Evolutionary conservation across 495 filamentous ascomycete species (phyloP).

Genomic region (Penicillium chermesinum): DNA sequence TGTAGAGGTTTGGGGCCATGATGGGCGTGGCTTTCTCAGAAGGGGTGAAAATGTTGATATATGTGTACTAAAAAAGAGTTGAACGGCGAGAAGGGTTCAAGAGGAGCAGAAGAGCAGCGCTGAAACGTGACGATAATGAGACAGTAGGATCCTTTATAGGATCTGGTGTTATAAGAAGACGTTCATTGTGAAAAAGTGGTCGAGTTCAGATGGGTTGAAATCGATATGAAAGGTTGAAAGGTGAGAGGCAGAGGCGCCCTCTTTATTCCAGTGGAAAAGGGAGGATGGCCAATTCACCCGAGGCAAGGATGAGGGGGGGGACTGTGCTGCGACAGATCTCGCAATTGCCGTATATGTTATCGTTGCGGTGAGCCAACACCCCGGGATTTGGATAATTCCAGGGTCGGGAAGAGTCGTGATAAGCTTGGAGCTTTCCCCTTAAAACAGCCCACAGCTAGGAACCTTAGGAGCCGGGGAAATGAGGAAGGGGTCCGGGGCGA

Average conservation of each 20-base stretch:
- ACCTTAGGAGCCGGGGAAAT: slow-evolving; percentile 2
- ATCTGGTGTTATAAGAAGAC: slow-evolving; percentile 30
- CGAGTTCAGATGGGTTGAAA: slow-evolving; percentile 2
- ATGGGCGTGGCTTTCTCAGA: neutral
- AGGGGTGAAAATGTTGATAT: neutral
- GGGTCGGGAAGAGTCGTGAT: slow-evolving; percentile 18
- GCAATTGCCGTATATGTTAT: slow-evolving; percentile 10
- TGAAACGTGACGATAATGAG: slow-evolving; percentile 12
- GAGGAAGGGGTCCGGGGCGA: slow-evolving; percentile 10
- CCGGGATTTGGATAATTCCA: slow-evolving; percentile 4
- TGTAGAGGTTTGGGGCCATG: slow-evolving; percentile 46
- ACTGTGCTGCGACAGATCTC: neutral
- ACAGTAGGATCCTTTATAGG: slow-evolving; percentile 15
- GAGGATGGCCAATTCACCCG: slow-evolving; percentile 4
- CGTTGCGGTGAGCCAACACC: slow-evolving; percentile 24
- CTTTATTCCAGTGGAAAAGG: slow-evolving; percentile 11
- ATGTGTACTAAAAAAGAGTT: neutral
- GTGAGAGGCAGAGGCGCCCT: neutral
- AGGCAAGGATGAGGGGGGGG: slow-evolving; percentile 16
- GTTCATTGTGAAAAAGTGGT: slow-evolving; percentile 29
- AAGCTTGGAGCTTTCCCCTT: slow-evolving; percentile 18
- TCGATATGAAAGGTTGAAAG: slow-evolving; percentile 10
- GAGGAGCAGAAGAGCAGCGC: slow-evolving; percentile 22
- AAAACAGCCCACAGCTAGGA: neutral
- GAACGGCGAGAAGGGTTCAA: slow-evolving; percentile 8